These are phyloP conservation scores for Cytospora chrysosperma DNA, from an alignment of 2,329 filamentous ascomycete species.

Conservation along the genomic window DNA sequence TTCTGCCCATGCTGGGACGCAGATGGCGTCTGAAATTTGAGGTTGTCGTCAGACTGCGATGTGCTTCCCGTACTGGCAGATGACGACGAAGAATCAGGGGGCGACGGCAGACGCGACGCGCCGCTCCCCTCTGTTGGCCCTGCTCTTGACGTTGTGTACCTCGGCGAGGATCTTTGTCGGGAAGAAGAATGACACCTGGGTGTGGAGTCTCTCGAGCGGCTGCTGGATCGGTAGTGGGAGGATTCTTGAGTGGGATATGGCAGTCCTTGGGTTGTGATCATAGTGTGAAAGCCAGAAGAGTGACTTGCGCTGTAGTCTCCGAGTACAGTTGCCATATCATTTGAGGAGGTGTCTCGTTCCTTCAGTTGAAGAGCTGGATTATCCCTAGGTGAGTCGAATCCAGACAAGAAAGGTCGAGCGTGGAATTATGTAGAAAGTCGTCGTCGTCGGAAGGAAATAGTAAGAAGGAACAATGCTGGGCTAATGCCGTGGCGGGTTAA, in stretches of 20 bases:
- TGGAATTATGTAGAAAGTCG: neutral
- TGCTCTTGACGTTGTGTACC: neutral
- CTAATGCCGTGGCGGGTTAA: slow-evolving; percentile 10
- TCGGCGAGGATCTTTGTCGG: slow-evolving; percentile 18
- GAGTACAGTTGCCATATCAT: slow-evolving; percentile 64
- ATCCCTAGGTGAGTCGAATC: neutral
- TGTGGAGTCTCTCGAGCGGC: slow-evolving; percentile 32
- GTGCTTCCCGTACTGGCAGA: slow-evolving; percentile 34
- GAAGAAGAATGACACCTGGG: slow-evolving; percentile 31
- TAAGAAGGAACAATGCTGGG: slow-evolving; percentile 8
- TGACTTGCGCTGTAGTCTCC: slow-evolving; percentile 70
- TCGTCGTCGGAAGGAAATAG: slow-evolving; percentile 1
- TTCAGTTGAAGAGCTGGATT: neutral
- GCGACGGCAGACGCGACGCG: slow-evolving; percentile 52
- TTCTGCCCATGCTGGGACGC: slow-evolving; percentile 31
- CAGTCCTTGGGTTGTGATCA: slow-evolving; percentile 56
- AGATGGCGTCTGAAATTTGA: slow-evolving; percentile 25
- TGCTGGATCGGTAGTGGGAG: slow-evolving; percentile 39
- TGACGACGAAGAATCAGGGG: slow-evolving; percentile 54
- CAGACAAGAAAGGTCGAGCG: neutral
- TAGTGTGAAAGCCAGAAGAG: slow-evolving; percentile 67
- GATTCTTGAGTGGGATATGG: slow-evolving; percentile 42
- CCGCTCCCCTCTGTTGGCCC: slow-evolving; percentile 32
- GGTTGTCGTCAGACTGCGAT: slow-evolving; percentile 13
- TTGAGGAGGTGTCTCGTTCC: neutral